Percentiles rank a stretch among this genome's conserved stretches.
These are phyloP conservation scores for Leucoagaricus sp. DNA, from an alignment of 1,284 basidiomycete genomes.

Conservation along the genomic window DNA sequence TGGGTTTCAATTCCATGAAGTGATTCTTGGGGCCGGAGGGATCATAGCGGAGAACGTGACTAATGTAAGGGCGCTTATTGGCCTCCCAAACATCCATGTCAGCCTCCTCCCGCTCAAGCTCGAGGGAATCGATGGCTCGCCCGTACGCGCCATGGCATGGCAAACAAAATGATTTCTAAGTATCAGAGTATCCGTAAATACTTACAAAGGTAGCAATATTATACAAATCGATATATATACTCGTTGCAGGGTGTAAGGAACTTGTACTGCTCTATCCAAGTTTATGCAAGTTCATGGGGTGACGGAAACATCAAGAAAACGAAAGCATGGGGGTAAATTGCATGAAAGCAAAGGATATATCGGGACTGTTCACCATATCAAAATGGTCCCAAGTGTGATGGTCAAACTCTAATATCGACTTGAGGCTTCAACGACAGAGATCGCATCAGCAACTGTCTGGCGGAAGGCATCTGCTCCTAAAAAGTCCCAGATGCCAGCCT, in stretches of 20 bases:
- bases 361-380: not conserved
- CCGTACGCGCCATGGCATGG: conserved; percentile 60
- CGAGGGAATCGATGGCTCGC: conserved; percentile 61
- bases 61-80: conserved; percentile 43
- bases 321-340: not conserved
- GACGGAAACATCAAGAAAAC: not conserved
- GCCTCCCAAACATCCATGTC: conserved; percentile 42
- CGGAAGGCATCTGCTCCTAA: conserved; percentile 74
- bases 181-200: not conserved
- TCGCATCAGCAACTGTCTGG: conserved; percentile 69
- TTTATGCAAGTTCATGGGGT: not conserved
- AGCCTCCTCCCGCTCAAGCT: conserved; percentile 60
- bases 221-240: not conserved
- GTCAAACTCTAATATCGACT: not conserved
- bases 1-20: conserved; percentile 55
- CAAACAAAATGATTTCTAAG: not conserved
- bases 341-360: not conserved
- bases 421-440: conserved; percentile 42
- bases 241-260: not conserved
- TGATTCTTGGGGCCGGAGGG: conserved; percentile 54
- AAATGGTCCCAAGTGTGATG: not conserved
- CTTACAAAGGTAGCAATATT: not conserved
- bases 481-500: conserved; percentile 65
- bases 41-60: conserved; percentile 72
- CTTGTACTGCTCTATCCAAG: not conserved